Evolutionary conservation across 1,284 basidiomycete genomes (phyloP).

Genomic region (Lentinus polychrous): DNA sequence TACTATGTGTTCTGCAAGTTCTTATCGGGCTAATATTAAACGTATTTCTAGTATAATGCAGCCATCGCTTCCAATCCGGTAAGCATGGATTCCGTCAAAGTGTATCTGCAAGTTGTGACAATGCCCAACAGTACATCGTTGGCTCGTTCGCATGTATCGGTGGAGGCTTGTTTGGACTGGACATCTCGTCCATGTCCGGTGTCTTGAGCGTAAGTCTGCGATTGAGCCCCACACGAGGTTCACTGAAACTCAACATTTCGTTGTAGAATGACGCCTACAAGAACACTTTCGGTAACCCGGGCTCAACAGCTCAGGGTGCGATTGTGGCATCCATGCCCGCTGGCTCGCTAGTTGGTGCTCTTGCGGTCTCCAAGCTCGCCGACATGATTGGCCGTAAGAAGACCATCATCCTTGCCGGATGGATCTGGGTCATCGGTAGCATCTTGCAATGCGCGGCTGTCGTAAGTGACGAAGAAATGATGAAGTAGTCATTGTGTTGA

Average conservation of each 20-base stretch:
- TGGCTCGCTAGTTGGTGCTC: slow-evolving; percentile 58
- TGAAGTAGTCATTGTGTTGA: background rate
- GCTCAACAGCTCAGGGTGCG: slow-evolving; percentile 55
- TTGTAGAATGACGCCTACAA: slow-evolving; percentile 51
- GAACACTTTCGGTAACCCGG: slow-evolving; percentile 40
- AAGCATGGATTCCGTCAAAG: slow-evolving; percentile 8
- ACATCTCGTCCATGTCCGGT: slow-evolving; percentile 81
- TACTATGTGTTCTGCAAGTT: background rate
- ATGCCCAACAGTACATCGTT: slow-evolving; percentile 42
- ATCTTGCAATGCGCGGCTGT: slow-evolving; percentile 60
- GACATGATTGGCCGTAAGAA: slow-evolving; percentile 62
- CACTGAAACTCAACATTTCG: background rate
- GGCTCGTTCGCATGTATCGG: slow-evolving; percentile 78
- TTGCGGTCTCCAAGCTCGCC: slow-evolving; percentile 53
- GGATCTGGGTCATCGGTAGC: slow-evolving; percentile 69
- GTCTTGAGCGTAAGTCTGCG: slow-evolving; percentile 49
- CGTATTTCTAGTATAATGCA: slow-evolving; percentile 27
- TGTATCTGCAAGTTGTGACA: background rate
- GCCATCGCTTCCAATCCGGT: slow-evolving; percentile 32
- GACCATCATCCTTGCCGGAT: slow-evolving; percentile 54
- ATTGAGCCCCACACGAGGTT: background rate
- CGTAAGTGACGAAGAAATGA: slow-evolving; percentile 27
- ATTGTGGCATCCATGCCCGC: slow-evolving; percentile 78
- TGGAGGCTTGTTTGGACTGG: slow-evolving; percentile 70
- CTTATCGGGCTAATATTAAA: background rate